Evolutionary conservation across 306 rosid genomes (phyloP), one percentile per base, ranked within the genome.

Genomic region (Ziziphus jujuba): DNA sequence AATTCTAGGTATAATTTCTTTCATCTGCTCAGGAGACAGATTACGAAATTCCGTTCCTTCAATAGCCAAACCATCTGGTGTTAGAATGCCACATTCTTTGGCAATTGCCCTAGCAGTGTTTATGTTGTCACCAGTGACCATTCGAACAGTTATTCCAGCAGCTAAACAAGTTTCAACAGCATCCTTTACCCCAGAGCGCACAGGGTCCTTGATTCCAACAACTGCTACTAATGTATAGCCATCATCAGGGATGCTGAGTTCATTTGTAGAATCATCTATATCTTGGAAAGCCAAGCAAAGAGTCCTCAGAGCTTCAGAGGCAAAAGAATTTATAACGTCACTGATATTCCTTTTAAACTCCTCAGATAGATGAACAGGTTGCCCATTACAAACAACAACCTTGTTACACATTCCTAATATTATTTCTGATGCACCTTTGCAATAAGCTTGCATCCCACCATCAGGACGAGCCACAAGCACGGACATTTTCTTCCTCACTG

Each of bases 91-190:
- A 74, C 99, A 93, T 81, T 93, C 99, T 78, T 75, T 84, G 65
- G 97, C 99, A 63, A 93, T 93, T 61, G 99, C 99, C 74, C 28
- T 83, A 35, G 99, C 99, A 19, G 96, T 93, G 77, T 90, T 23
- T 54, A 93, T 93, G 65, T 93, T 93, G 69, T 93, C 99, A 72
- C 99, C 99, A 25, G 99, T 93, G 51, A 93, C 97, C 99, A 93
- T 93, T 33, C 99, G 84, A 52, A 93, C 90, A 10, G 87, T 90
- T 74, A 93, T 82, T 78, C 99, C 97, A 69, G 96, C 96, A 5
- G 84, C 91, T 60, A 84, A 71, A 77, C 98, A 93, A 77, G 83
- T 83, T 84, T 83, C 65, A 75, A 93, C 96, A 44, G 98, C 95
- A 45, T 90, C 90, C 84, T 80, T 90, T 51, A 90, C 98, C 34